Conservation (phyloP, 2,329 filamentous ascomycete genomes). For the Penicillium sumatraense region DNA sequence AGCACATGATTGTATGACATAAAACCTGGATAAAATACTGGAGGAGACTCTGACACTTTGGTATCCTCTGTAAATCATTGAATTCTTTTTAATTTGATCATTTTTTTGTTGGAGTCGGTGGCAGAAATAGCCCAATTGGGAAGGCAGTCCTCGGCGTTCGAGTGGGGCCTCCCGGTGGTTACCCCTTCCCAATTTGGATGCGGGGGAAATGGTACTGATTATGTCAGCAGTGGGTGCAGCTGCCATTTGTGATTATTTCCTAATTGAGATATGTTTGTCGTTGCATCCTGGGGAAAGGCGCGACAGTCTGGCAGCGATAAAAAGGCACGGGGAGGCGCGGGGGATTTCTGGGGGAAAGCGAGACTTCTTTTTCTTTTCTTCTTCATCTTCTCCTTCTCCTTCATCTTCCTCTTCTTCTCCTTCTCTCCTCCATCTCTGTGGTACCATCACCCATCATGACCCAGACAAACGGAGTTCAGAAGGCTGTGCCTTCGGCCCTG, state of each 20-base stretch:
- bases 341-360: not conserved
- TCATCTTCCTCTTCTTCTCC: not conserved
- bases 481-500: slow-evolving; percentile 17
- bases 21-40: too few relatives aligned
- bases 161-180: not conserved
- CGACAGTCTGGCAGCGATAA: not conserved
- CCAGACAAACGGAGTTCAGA: slow-evolving; percentile 9
- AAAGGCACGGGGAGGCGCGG: not conserved
- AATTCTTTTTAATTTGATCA: too few relatives aligned
- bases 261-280: slow-evolving; percentile 11
- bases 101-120: too few relatives aligned
- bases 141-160: not conserved
- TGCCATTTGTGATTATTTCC: slow-evolving; percentile 7
- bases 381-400: too few relatives aligned
- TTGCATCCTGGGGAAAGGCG: not conserved
- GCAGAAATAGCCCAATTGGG: not conserved
- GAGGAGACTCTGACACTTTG: too few relatives aligned
- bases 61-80: too few relatives aligned
- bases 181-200: not conserved
- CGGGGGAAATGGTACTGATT: not conserved
- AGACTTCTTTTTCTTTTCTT: not conserved
- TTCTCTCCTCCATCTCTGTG: not conserved
- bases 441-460: slow-evolving; percentile 28
- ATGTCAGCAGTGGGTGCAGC: not conserved
- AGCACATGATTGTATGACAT: too few relatives aligned